A percentile compares a stretch with the other conserved stretches of the same genome.
These are phyloP conservation scores for Trichoderma asperelloides DNA, from an alignment of 495 filamentous ascomycete species.

Conservation along the genomic window DNA sequence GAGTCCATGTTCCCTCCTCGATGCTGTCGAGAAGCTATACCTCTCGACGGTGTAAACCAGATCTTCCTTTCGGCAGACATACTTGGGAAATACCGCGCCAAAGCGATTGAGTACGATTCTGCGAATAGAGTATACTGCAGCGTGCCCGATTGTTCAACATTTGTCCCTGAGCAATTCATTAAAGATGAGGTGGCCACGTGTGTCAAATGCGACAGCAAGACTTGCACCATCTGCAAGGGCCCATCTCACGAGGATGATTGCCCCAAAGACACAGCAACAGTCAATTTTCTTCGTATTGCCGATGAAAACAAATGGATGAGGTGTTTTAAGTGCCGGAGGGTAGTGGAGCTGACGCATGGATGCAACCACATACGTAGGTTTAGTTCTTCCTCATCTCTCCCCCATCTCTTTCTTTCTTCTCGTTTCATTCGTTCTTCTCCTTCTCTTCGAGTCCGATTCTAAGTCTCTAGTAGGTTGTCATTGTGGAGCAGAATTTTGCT, in stretches of 20 bases:
- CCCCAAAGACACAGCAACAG: conserved; percentile 27
- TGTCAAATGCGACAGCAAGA: conserved; percentile 25
- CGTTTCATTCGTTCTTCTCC: not conserved
- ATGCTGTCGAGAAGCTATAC: conserved; percentile 38
- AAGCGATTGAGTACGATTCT: conserved; percentile 36
- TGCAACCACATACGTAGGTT: conserved; percentile 38
- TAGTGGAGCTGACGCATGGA: conserved; percentile 35
- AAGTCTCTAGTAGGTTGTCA: conserved; percentile 24
- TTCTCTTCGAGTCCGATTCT: not conserved
- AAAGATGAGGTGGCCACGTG: conserved; percentile 31
- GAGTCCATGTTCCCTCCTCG: conserved; percentile 44
- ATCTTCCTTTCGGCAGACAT: conserved; percentile 24
- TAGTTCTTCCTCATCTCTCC: not conserved
- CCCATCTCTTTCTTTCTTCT: too few relatives aligned
- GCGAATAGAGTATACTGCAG: conserved; percentile 42
- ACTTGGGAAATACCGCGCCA: conserved; percentile 25
- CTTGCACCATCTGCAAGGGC: conserved; percentile 45
- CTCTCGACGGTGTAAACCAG: conserved; percentile 20
- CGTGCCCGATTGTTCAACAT: conserved; percentile 30
- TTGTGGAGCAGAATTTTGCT: conserved; percentile 51
- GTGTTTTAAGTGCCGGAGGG: conserved; percentile 27
- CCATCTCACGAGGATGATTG: conserved; percentile 31
- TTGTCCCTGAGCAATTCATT: conserved; percentile 30
- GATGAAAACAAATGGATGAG: conserved; percentile 32
- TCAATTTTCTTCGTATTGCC: conserved; percentile 28